A percentile compares a stretch with the other conserved stretches of the same genome.
Conservation (phyloP, 805 yeast species). For the Candida orba region DNA sequence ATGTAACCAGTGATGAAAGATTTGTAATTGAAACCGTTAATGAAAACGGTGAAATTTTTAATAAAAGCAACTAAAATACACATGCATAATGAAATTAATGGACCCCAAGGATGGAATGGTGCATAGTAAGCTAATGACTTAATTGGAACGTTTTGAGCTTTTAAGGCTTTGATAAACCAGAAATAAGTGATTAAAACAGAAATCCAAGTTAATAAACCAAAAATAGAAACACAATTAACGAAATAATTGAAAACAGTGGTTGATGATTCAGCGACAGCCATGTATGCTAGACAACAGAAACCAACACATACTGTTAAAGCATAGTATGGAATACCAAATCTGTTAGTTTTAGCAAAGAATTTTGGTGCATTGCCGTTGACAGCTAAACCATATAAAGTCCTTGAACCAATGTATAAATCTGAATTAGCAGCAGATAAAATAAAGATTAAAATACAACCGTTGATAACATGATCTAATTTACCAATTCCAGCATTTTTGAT, state of each 20-base stretch:
- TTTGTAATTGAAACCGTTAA: constrained; percentile 57
- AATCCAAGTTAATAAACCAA: constrained; percentile 71
- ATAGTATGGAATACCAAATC: constrained; percentile 62
- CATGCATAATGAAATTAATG: constrained; percentile 48
- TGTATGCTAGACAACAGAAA: constrained; percentile 62
- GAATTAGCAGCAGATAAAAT: constrained; percentile 81
- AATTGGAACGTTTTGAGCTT: constrained; percentile 60
- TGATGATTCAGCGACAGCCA: constrained; percentile 55
- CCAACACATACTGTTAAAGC: constrained; percentile 41
- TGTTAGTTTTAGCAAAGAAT: constrained; percentile 57
- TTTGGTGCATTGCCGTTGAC: constrained; percentile 70
- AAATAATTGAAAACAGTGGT: constrained; percentile 59
- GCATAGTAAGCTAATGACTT: constrained; percentile 49
- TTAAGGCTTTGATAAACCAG: constrained; percentile 55
- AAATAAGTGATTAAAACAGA: constrained; percentile 63
- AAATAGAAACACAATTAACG: constrained; percentile 70
- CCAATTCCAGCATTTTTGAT: constrained; percentile 52
- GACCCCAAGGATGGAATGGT: constrained; percentile 67
- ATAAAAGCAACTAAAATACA: constrained; percentile 52
- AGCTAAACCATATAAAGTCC: constrained; percentile 68
- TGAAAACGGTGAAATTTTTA: constrained; percentile 69
- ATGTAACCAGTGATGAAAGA: constrained; percentile 74
- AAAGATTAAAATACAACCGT: constrained; percentile 69
- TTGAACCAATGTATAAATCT: constrained; percentile 68
- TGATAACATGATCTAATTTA: constrained; percentile 68